phyloP scores from a whole-genome alignment of 345 rosid species.

The Excoecaria agallocha region DNA sequence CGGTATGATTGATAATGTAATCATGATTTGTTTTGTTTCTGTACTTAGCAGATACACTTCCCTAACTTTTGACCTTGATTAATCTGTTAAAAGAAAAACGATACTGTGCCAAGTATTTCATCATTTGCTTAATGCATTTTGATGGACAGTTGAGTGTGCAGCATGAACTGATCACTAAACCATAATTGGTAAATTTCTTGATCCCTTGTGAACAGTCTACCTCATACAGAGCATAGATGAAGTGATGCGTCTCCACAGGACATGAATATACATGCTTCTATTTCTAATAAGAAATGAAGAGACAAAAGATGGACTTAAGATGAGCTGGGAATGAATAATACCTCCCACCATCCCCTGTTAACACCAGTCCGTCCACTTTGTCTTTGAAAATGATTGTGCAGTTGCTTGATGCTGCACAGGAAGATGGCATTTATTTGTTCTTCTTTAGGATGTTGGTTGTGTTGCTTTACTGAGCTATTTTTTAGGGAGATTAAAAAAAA shows the following conservation, averaged over 20 bases:
- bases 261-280: not conserved
- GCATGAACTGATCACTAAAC: not conserved
- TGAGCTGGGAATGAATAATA: not conserved
- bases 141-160: too few species aligned
- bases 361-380: not conserved
- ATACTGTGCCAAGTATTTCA: not conserved
- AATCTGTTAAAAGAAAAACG: not conserved
- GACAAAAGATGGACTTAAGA: not conserved
- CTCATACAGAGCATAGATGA: not conserved
- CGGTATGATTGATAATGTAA: conserved; percentile 41
- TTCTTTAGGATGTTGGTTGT: not conserved
- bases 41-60: not conserved
- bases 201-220: not conserved
- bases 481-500: not conserved
- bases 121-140: not conserved
- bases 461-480: not conserved
- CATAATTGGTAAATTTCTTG: not conserved
- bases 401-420: not conserved
- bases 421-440: not conserved
- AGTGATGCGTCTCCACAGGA: not conserved
- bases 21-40: conserved; percentile 4
- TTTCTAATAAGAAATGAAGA: not conserved
- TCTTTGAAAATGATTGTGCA: not conserved
- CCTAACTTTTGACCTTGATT: not conserved
- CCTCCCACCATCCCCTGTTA: not conserved